Evolutionary conservation across 352 stramenopile genomes (phyloP).

Genomic region (Plasmopara muralis): DNA sequence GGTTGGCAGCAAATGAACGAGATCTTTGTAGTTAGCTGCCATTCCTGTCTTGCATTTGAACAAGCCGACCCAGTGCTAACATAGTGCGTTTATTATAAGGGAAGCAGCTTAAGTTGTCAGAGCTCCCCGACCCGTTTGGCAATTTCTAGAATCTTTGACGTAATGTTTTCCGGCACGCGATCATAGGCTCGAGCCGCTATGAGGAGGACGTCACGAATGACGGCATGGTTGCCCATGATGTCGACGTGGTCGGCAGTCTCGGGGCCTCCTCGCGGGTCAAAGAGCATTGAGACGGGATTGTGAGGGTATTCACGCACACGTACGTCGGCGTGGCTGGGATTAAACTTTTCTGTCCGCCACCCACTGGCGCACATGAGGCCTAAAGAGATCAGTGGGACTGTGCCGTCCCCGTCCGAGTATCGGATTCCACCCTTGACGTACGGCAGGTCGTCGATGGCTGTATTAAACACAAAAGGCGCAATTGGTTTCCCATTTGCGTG

Average conservation of each 20-base stretch:
- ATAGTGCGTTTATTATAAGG: neutral
- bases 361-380: constrained; percentile 92
- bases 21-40: neutral
- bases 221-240: constrained; percentile 91
- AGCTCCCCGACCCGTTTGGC: constrained; percentile 44
- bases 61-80: neutral
- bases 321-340: constrained; percentile 84
- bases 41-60: neutral
- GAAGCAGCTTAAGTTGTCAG: constrained; percentile 4
- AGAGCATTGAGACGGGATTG: constrained; percentile 70
- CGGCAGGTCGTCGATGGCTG: constrained; percentile 47
- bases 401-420: constrained; percentile 90
- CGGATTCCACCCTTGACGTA: constrained; percentile 77
- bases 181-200: constrained; percentile 61
- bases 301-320: constrained; percentile 74
- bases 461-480: constrained; percentile 62
- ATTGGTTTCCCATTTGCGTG: constrained; percentile 33
- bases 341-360: constrained; percentile 79
- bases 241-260: constrained; percentile 91
- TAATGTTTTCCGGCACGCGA: constrained; percentile 61
- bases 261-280: constrained; percentile 58
- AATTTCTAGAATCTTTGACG: constrained; percentile 61
- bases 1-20: neutral
- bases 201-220: constrained; percentile 75
- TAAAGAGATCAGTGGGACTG: constrained; percentile 88